Conservation (phyloP, 164 flowering plant species). For the Platanus orientalis region DNA sequence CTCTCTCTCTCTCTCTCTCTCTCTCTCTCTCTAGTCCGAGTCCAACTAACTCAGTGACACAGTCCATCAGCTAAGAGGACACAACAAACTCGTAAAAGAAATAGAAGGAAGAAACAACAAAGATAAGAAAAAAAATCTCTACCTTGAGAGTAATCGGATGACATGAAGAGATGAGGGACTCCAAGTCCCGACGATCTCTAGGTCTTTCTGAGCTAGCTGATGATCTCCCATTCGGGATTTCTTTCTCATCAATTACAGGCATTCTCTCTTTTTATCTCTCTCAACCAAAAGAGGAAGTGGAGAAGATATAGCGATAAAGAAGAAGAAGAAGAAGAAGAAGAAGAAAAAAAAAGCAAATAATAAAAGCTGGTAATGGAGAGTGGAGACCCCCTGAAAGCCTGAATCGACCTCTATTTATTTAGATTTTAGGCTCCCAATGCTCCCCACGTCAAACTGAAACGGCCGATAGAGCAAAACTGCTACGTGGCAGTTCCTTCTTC, state of each 20-base stretch:
- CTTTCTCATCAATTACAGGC: conserved; percentile 11
- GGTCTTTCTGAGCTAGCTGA: not conserved
- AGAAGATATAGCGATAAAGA: no score
- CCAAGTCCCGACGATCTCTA: conserved; percentile 8
- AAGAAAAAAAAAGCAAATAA: not conserved
- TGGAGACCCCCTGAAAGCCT: not conserved
- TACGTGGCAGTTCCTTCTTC: conserved; percentile 25
- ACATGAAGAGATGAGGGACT: conserved; percentile 19
- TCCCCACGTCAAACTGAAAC: conserved; percentile 33
- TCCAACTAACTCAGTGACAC: not conserved
- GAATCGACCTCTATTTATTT: conserved; percentile 22
- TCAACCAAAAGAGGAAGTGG: no score
- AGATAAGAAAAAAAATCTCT: not conserved
- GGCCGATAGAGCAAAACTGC: conserved; percentile 18
- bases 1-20: not conserved
- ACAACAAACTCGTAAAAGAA: no score
- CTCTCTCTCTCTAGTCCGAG: no score
- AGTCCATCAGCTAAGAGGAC: not conserved
- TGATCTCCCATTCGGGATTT: conserved; percentile 4
- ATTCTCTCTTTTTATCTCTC: conserved; percentile 7
- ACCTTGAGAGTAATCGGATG: conserved; percentile 46
- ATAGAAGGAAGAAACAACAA: not conserved
- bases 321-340: conserved; percentile 2
- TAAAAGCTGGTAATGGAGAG: not conserved
- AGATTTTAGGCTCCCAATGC: conserved; percentile 13